These are phyloP conservation scores for Yarrowia sp. DNA, from an alignment of 805 yeast species.

Conservation along the genomic window DNA sequence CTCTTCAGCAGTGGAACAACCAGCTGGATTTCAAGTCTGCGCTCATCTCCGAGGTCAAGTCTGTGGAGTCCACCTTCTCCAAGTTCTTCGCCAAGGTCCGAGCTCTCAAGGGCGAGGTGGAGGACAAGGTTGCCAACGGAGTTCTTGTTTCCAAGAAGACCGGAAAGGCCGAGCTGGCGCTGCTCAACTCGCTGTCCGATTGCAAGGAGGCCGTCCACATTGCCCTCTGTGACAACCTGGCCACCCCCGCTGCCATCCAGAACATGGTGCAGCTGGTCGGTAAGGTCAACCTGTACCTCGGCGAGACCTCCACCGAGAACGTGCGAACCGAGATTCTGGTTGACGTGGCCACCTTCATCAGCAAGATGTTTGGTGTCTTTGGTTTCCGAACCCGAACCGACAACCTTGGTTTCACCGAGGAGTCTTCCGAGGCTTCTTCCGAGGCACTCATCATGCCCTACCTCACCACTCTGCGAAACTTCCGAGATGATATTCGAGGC, in stretches of 20 bases:
- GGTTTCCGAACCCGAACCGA: constrained; percentile 80
- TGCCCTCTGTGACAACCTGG: constrained; percentile 87
- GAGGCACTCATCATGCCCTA: constrained; percentile 84
- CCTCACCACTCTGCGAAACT: constrained; percentile 74
- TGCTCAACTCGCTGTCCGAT: constrained; percentile 58
- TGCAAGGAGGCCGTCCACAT: constrained; percentile 69
- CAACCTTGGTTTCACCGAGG: constrained; percentile 79
- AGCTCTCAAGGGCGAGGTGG: constrained; percentile 75
- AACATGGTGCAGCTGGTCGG: constrained; percentile 71
- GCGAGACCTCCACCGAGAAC: constrained; percentile 57
- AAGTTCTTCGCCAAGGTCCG: constrained; percentile 89
- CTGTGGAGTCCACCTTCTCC: constrained; percentile 73
- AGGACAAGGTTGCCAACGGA: constrained; percentile 58
- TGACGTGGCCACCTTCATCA: constrained; percentile 71
- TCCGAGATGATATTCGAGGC: constrained; percentile 82
- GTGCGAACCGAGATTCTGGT: constrained; percentile 69
- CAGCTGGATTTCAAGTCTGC: constrained; percentile 91
- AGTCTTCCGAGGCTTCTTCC: constrained; percentile 47
- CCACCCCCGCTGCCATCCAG: constrained; percentile 78
- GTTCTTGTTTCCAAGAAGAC: constrained; percentile 68
- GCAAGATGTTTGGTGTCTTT: constrained; percentile 69
- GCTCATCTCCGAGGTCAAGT: constrained; percentile 70
- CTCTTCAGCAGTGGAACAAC: constrained; percentile 89
- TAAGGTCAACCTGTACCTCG: constrained; percentile 73
- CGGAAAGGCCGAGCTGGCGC: constrained; percentile 60